A percentile compares a stretch with the other conserved stretches of the same genome.
Conservation (phyloP, 352 stramenopile genomes). For the Thalassiosira mediterranea region DNA sequence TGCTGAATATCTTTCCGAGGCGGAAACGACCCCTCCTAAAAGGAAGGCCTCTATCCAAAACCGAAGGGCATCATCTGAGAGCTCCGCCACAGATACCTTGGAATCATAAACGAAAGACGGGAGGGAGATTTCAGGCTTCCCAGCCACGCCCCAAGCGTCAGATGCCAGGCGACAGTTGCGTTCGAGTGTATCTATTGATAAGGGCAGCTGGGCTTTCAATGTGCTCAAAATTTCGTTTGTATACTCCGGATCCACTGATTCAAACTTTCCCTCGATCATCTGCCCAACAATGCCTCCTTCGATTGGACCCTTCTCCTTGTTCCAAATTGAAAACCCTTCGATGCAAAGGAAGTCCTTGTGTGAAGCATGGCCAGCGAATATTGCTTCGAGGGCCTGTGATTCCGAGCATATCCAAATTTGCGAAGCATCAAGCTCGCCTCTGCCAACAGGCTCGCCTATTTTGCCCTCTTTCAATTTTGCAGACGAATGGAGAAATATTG, state of each 20-base stretch:
- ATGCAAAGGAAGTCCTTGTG: constrained; percentile 57
- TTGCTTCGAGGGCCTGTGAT: constrained; percentile 31
- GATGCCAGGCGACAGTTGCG: constrained; percentile 8
- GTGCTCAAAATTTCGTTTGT: constrained; percentile 24
- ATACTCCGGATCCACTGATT: constrained; percentile 21
- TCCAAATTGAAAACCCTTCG: constrained; percentile 56
- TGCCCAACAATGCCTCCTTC: constrained; percentile 40
- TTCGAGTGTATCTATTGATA: constrained; percentile 26
- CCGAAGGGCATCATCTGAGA: constrained; percentile 50
- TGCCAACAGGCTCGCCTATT: constrained; percentile 30
- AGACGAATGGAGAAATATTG: constrained; percentile 57
- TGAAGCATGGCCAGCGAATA: constrained; percentile 17
- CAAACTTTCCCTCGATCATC: constrained; percentile 46
- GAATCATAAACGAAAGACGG: constrained; percentile 19
- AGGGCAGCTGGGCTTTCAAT: constrained; percentile 13
- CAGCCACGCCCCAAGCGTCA: constrained; percentile 10
- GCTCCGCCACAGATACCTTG: constrained; percentile 23
- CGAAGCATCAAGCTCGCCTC: constrained; percentile 5
- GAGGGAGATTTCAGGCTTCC: constrained; percentile 17
- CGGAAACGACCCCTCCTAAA: constrained; percentile 33
- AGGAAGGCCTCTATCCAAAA: constrained; percentile 57
- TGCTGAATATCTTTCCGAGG: no score
- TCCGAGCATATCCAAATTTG: constrained; percentile 41
- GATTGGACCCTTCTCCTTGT: constrained; percentile 34
- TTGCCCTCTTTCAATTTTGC: constrained; percentile 28